Evolutionary conservation across 208 protist genomes (phyloP), one percentile per base, ranked within the genome.

Genomic region (Spongospora subterranea): DNA sequence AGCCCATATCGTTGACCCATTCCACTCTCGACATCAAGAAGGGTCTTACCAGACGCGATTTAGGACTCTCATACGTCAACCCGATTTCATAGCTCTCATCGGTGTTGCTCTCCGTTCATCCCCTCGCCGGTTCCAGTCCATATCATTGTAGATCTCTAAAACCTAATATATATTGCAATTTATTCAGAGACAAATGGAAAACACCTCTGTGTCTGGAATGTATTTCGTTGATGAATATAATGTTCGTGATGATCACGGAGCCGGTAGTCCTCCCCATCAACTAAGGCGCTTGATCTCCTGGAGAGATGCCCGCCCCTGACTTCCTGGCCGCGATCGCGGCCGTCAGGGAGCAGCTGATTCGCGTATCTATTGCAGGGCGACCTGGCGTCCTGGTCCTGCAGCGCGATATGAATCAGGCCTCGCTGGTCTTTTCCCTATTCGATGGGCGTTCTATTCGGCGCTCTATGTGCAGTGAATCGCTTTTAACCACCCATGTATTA

Each of bases 1-100:
- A 6, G 40, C 71, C 71, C n/a, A 43, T 82, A 20, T 45, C 71
- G 71, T 40, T 20, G 6, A 29, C 50, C 6, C 71, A 82, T 43
- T 82, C 71, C n/a, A 6, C 40, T 35, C 71, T 82, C 13, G 71
- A 82, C n/a, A 35, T 82, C 6, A 82, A 82, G 35, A n/a, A n/a
- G n/a, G n/a, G n/a, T n/a, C n/a, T n/a, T n/a, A n/a, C n/a, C n/a
- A n/a, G n/a, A n/a, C n/a, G n/a, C n/a, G n/a, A n/a, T n/a, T n/a
- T n/a, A n/a, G n/a, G n/a, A n/a, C n/a, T n/a, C n/a, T n/a, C n/a
- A n/a, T n/a, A n/a, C n/a, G n/a, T n/a, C n/a, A n/a, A n/a, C n/a
- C n/a, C n/a, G n/a, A n/a, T n/a, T n/a, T n/a, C n/a, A n/a, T n/a
- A n/a, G n/a, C n/a, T n/a, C n/a, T 24, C 50, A 29, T 60, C 50